These are phyloP conservation scores for Acarospora socialis DNA, from an alignment of 2,329 filamentous ascomycete species.

Conservation along the genomic window DNA sequence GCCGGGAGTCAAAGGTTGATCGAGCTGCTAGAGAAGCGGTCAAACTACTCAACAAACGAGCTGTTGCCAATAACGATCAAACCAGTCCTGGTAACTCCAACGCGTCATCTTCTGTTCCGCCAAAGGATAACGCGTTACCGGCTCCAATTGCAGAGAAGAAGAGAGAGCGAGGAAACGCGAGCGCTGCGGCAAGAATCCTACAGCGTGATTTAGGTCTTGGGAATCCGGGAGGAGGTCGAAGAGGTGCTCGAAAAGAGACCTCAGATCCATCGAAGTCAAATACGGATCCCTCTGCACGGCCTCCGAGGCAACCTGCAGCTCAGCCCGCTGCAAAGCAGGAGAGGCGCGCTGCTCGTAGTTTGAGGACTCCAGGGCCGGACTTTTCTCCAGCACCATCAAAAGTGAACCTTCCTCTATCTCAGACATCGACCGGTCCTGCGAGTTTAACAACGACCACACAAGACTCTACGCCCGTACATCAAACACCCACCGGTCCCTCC, in stretches of 20 bases:
- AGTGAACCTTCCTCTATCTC: too few relatives aligned
- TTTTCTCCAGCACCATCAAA: too few relatives aligned
- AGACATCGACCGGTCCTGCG: too few relatives aligned
- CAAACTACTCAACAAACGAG: conserved; percentile 41
- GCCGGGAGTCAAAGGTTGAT: conserved; percentile 27
- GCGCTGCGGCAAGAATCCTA: conserved; percentile 43
- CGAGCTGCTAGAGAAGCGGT: conserved; percentile 49
- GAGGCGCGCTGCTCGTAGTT: too few relatives aligned
- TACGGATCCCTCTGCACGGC: conserved; percentile 13
- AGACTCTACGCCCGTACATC: too few relatives aligned
- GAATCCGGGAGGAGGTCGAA: conserved; percentile 26
- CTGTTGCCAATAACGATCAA: conserved; percentile 18
- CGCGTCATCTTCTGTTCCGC: conserved; percentile 11
- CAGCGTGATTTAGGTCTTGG: conserved; percentile 47
- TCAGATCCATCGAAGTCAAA: conserved; percentile 14
- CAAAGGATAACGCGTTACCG: conserved; percentile 10
- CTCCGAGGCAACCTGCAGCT: too few relatives aligned
- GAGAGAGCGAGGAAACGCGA: conserved; percentile 38
- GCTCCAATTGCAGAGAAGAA: conserved; percentile 21
- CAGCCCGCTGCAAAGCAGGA: too few relatives aligned
- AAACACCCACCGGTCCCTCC: too few relatives aligned
- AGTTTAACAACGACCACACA: too few relatives aligned
- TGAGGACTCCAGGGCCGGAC: too few relatives aligned
- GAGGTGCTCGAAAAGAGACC: too few relatives aligned
- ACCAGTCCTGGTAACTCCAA: conserved; percentile 12